A percentile compares a stretch with the other conserved stretches of the same genome.
Conservation (phyloP, 768 basidiomycete genomes). For the Lactarius akahatsu region DNA sequence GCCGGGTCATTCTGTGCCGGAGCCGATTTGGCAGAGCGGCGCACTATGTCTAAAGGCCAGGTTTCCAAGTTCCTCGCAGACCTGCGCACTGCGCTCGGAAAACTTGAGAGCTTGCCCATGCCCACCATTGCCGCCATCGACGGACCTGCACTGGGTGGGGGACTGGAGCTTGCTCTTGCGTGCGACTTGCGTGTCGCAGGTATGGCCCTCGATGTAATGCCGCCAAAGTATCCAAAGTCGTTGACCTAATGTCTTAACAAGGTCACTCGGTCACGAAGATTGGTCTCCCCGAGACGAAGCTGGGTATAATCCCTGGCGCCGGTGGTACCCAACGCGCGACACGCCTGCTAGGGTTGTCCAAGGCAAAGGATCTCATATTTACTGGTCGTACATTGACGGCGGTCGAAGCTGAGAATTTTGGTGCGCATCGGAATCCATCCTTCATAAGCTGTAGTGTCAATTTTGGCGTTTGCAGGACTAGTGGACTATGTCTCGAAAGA, state of each 20-base stretch:
- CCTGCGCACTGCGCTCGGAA: slow-evolving; percentile 66
- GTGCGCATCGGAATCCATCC: slow-evolving; percentile 39
- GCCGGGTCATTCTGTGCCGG: slow-evolving; percentile 87
- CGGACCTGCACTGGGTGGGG: slow-evolving; percentile 92
- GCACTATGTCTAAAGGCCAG: slow-evolving; percentile 73
- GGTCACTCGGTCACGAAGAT: slow-evolving; percentile 75
- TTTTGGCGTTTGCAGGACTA: slow-evolving; percentile 52
- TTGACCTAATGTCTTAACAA: slow-evolving; percentile 32
- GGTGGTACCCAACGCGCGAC: slow-evolving; percentile 86
- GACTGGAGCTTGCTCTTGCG: slow-evolving; percentile 81
- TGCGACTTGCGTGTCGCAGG: slow-evolving; percentile 91
- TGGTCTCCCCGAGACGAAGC: slow-evolving; percentile 75
- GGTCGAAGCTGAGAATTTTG: slow-evolving; percentile 65
- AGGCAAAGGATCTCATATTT: slow-evolving; percentile 85
- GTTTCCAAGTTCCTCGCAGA: slow-evolving; percentile 75
- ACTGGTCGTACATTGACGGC: slow-evolving; percentile 71
- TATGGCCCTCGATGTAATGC: slow-evolving; percentile 37
- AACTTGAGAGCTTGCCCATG: slow-evolving; percentile 79
- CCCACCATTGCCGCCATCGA: slow-evolving; percentile 93
- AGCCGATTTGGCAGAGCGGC: slow-evolving; percentile 83
- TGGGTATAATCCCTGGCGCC: slow-evolving; percentile 87
- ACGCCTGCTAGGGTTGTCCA: slow-evolving; percentile 72
- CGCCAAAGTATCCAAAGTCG: background rate
- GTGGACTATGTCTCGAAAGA: slow-evolving; percentile 75
- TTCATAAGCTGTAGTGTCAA: background rate